phyloP scores from a whole-genome alignment of 208 protist genomes.

The Naegleria gruberi region DNA sequence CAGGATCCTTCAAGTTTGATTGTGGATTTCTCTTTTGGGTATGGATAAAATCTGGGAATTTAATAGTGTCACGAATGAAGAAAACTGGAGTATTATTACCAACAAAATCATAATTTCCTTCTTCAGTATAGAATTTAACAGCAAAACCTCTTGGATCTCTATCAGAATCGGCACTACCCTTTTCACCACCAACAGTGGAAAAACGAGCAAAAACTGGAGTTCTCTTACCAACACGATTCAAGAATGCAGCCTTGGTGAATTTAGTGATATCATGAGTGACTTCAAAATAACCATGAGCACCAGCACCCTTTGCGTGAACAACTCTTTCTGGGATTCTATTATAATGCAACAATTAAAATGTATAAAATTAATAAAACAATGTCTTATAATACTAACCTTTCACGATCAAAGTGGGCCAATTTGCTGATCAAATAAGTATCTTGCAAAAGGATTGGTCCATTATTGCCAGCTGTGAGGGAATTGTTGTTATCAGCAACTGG shows the following conservation, averaged over 20 bases:
- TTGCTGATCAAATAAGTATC: conserved; percentile 25
- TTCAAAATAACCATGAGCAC: conserved; percentile 31
- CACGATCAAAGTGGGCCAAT: conserved; percentile 27
- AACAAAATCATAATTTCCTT: conserved; percentile 69
- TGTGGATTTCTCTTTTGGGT: conserved; percentile 59
- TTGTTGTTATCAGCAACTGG: conserved; percentile 21
- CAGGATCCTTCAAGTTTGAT: conserved; percentile 45
- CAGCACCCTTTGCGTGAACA: conserved; percentile 32
- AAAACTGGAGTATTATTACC: conserved; percentile 66
- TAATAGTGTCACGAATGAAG: conserved; percentile 48
- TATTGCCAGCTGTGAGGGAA: conserved; percentile 18
- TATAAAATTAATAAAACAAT: no score
- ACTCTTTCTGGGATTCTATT: conserved; percentile 34
- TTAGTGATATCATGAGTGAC: conserved; percentile 38
- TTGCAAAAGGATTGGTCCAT: conserved; percentile 28
- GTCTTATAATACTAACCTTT: not conserved
- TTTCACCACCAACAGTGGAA: conserved; percentile 62
- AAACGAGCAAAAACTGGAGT: conserved; percentile 64
- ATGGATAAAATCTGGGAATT: conserved; percentile 59
- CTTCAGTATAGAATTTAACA: conserved; percentile 64
- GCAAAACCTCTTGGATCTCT: conserved; percentile 55
- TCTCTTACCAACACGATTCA: conserved; percentile 53
- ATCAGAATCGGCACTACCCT: conserved; percentile 51
- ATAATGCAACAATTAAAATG: not conserved
- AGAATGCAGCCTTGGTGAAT: conserved; percentile 56